Evolutionary conservation across 2,329 filamentous ascomycete species (phyloP), one percentile per base, ranked within the genome.

Genomic region (Metarhizium humberi): DNA sequence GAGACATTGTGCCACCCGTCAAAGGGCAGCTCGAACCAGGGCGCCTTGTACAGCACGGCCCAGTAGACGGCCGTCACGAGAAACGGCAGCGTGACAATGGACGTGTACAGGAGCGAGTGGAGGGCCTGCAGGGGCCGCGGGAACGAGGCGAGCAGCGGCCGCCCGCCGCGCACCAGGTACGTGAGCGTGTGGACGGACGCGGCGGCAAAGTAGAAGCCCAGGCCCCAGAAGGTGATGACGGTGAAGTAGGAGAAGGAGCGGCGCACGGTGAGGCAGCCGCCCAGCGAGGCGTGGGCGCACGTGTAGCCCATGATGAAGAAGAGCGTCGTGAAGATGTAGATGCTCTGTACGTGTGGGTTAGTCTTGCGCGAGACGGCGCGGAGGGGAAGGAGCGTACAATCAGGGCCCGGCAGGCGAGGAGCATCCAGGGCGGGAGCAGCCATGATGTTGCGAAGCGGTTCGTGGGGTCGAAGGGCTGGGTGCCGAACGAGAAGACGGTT

Each of bases 171-270:
- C 46, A 73, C 70, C 13, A 80, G 78, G 72, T 92, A 94, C 50
- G 77, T 78, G 53, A 82, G 72, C 6, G 87, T 90, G 73, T 95
- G 89, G 18, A 82, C 59, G 18, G 86, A 77, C 1, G 86, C 77
- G 64, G 85, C 73, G 55, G 84, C 75, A 67, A 86, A 86, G 76
- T 95, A 95, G 73, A 92, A 92, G 29, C 81, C 84, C 40, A 92
- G 72, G 2, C 88, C 88, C 88, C 88, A 94, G 77, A 86, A 94
- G 10, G 87, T 89, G 56, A 94, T 75, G 64, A 85, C 77, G 32
- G 90, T 95, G 75, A 95, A 95, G 76, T 83, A 95, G 63, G 85
- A 89, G 74, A 95, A 94, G 49, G 78, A 79, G 49, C 75, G 70
- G 53, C 75, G 72, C 30, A 81, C 78, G 1, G 64, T 65, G 38